These are phyloP conservation scores for Aspergillus bombycis DNA, from an alignment of 2,329 filamentous ascomycete genomes.

Conservation along the genomic window DNA sequence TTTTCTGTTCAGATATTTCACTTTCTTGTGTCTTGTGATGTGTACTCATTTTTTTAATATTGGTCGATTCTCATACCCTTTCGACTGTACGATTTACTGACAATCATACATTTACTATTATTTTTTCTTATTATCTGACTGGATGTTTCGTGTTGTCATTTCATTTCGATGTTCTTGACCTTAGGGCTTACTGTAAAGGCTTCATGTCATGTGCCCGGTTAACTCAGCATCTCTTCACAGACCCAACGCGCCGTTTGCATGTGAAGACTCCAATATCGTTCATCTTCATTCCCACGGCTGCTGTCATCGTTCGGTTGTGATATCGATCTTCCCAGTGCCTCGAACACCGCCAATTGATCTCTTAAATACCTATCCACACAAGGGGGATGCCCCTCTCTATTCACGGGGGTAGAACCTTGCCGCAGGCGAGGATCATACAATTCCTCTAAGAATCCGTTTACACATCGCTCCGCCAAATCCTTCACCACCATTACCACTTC, in stretches of 20 bases:
- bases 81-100: constrained; percentile 10
- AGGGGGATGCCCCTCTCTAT: constrained; percentile 28
- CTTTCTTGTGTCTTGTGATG: constrained; percentile 9
- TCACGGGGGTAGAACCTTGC: not conserved
- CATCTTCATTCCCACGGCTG: constrained; percentile 27
- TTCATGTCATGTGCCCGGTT: not conserved
- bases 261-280: constrained; percentile 43
- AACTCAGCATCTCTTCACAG: constrained; percentile 41
- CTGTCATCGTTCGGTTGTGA: constrained; percentile 5
- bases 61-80: constrained; percentile 14
- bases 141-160: not conserved
- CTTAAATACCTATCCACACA: constrained; percentile 59
- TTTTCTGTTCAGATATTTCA: constrained; percentile 5
- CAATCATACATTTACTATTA: constrained; percentile 7
- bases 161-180: not conserved
- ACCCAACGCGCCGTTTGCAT: constrained; percentile 50
- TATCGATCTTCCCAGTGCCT: constrained; percentile 53
- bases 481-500: constrained; percentile 28
- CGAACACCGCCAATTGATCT: constrained; percentile 64
- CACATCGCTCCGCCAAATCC: constrained; percentile 48
- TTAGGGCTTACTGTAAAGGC: not conserved
- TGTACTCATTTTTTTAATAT: constrained; percentile 13
- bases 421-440: constrained; percentile 40
- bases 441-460: constrained; percentile 50
- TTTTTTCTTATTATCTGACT: not conserved